Conservation (phyloP, 305 asterid genomes). For the Rubia peregrina region DNA sequence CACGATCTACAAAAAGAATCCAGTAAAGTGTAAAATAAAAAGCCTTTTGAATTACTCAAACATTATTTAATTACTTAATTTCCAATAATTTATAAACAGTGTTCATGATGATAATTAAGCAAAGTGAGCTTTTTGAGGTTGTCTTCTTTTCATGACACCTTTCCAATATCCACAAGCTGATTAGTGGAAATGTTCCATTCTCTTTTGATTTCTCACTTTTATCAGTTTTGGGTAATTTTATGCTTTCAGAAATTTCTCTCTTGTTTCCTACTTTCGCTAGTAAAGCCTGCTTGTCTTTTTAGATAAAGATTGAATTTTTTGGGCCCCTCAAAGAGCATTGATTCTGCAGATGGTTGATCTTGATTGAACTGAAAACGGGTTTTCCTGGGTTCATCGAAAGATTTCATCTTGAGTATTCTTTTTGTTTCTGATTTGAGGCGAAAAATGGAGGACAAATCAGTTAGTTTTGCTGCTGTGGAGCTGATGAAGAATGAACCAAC, state of each 20-base stretch:
- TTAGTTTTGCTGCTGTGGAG: constrained; percentile 2
- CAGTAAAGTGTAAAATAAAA: not conserved
- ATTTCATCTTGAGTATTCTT: constrained; percentile 8
- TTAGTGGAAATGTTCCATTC: constrained; percentile 7
- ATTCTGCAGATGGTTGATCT: not conserved
- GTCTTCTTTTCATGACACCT: constrained; percentile 20
- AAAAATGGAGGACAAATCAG: constrained; percentile 21
- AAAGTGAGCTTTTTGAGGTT: constrained; percentile 11
- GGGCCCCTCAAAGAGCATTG: constrained; percentile 7
- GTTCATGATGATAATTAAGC: not conserved
- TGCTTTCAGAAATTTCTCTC: not conserved
- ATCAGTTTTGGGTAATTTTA: not conserved
- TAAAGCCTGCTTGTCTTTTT: not conserved
- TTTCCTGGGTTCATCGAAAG: constrained; percentile 1
- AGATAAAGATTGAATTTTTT: not conserved
- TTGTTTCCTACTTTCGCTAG: not conserved
- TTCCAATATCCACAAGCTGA: constrained; percentile 8
- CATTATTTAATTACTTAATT: not conserved
- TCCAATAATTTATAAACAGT: not conserved
- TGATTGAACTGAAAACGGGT: constrained; percentile 5
- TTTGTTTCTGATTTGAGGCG: not conserved
- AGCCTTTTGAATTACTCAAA: constrained; percentile 16
- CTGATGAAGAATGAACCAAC: constrained; percentile 15
- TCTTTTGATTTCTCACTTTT: not conserved
- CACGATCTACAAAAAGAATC: constrained; percentile 12